A percentile compares a stretch with the other conserved stretches of the same genome.
Evolutionary conservation across 2,329 filamentous ascomycete species (phyloP).

Genomic region (Penicillium oxalicum): DNA sequence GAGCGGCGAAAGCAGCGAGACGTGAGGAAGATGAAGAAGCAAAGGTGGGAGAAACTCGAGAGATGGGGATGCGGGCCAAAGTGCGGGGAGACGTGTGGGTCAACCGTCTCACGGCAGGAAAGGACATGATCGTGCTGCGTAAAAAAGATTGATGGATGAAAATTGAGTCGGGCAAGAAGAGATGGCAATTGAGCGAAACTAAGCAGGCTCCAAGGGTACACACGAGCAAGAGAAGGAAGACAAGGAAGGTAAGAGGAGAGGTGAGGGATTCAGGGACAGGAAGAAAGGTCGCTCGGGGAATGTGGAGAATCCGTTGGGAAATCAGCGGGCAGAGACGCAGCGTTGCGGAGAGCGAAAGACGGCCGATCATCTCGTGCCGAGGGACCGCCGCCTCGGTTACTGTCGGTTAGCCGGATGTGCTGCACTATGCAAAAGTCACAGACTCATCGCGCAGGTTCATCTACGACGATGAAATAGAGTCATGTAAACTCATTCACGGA

Average conservation of each 20-base stretch:
- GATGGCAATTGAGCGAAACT: background rate
- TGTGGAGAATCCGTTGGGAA: slow-evolving; percentile 10
- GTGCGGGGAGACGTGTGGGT: slow-evolving; percentile 38
- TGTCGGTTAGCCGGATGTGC: slow-evolving; percentile 11
- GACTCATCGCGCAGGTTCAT: too few species aligned
- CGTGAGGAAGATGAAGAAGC: slow-evolving; percentile 20
- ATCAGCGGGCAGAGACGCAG: slow-evolving; percentile 6
- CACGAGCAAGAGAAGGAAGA: background rate
- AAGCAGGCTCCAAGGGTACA: background rate
- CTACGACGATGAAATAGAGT: too few species aligned
- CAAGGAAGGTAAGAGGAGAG: background rate
- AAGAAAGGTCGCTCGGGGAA: slow-evolving; percentile 4
- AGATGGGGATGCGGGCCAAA: slow-evolving; percentile 44
- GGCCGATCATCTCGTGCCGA: slow-evolving; percentile 22
- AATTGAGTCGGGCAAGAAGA: slow-evolving; percentile 26
- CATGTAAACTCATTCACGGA: too few species aligned
- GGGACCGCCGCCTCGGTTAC: slow-evolving; percentile 18
- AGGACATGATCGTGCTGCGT: slow-evolving; percentile 29
- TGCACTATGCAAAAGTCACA: background rate
- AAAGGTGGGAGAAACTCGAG: slow-evolving; percentile 23
- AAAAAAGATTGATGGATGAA: slow-evolving; percentile 14
- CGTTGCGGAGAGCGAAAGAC: slow-evolving; percentile 7
- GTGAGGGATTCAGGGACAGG: slow-evolving; percentile 4
- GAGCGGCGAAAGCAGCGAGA: slow-evolving; percentile 14
- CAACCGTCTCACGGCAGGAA: slow-evolving; percentile 39